Conservation (phyloP, 768 basidiomycete species). For the Gymnopilus dilepis region DNA sequence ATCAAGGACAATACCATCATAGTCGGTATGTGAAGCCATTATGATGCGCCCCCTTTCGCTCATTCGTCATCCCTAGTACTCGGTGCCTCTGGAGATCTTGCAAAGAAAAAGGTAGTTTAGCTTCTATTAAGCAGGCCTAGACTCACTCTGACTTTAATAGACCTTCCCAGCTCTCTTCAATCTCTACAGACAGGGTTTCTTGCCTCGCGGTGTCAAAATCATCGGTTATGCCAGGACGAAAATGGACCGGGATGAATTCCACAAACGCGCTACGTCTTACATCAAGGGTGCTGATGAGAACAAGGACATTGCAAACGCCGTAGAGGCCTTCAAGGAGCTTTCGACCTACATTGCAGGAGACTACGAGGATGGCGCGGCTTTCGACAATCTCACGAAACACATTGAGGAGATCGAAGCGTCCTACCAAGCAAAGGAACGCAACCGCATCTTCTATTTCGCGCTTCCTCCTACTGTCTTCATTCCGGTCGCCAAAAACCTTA, state of each 20-base stretch:
- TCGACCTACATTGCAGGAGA: constrained; percentile 85
- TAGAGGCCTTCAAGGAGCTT: constrained; percentile 84
- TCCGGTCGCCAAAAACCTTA: constrained; percentile 83
- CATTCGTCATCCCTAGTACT: constrained; percentile 60
- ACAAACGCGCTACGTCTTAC: constrained; percentile 82
- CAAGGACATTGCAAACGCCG: constrained; percentile 56
- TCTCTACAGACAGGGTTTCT: constrained; percentile 78
- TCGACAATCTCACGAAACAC: constrained; percentile 76
- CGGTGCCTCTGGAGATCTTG: constrained; percentile 96
- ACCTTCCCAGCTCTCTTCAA: constrained; percentile 96
- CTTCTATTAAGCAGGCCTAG: background rate
- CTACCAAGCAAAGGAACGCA: constrained; percentile 65
- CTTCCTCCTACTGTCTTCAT: constrained; percentile 97
- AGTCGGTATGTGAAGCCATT: constrained; percentile 63
- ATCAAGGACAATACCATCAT: constrained; percentile 91
- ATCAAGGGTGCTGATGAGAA: constrained; percentile 81
- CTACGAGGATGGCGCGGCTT: constrained; percentile 86
- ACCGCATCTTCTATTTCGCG: constrained; percentile 96
- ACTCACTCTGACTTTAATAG: constrained; percentile 45
- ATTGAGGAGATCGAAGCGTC: constrained; percentile 78
- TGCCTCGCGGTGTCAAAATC: constrained; percentile 86
- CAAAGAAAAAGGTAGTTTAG: constrained; percentile 89
- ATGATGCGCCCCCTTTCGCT: constrained; percentile 12
- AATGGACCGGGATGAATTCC: constrained; percentile 86
- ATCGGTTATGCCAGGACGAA: constrained; percentile 97